Evolutionary conservation across 306 rosid genomes (phyloP).

Genomic region (Datisca glomerata): DNA sequence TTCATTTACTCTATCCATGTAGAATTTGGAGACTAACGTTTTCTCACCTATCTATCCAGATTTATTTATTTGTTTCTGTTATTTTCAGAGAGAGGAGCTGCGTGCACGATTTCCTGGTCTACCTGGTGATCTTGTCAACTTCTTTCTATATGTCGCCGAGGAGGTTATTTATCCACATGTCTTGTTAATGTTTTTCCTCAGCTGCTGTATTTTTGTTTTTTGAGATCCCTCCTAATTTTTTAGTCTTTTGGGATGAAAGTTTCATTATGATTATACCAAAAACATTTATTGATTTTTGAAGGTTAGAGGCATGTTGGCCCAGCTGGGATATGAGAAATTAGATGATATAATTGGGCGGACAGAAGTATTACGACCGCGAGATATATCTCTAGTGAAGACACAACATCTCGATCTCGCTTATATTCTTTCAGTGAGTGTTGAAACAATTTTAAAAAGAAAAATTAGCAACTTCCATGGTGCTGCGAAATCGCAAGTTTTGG

Average conservation of each 20-base stretch:
- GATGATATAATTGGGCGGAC: conserved; percentile 90
- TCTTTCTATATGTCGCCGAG: conserved; percentile 85
- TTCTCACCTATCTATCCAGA: neutral
- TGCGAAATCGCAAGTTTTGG: conserved; percentile 5
- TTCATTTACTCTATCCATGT: conserved; percentile 13
- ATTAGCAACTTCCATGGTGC: too few species aligned
- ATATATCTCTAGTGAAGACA: conserved; percentile 82
- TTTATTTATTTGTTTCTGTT: neutral
- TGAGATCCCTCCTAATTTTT: neutral
- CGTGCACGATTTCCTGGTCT: conserved; percentile 99
- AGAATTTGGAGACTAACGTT: conserved; percentile 3
- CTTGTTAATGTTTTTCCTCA: conserved; percentile 10
- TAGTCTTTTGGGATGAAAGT: neutral
- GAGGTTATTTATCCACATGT: conserved; percentile 47
- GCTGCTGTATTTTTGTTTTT: conserved; percentile 6
- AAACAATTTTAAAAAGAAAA: conserved; percentile 1
- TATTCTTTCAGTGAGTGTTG: conserved; percentile 59
- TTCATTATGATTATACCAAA: conserved; percentile 2
- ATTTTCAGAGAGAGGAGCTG: conserved; percentile 85
- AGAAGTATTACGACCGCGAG: conserved; percentile 66
- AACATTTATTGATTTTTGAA: conserved; percentile 6
- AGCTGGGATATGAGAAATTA: conserved; percentile 85
- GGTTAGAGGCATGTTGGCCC: conserved; percentile 96
- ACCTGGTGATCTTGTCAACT: conserved; percentile 98
- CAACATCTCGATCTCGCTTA: conserved; percentile 80